Base-by-base conservation (phyloP, 2,329 filamentous ascomycete genomes). In the Exophiala sp. region DNA sequence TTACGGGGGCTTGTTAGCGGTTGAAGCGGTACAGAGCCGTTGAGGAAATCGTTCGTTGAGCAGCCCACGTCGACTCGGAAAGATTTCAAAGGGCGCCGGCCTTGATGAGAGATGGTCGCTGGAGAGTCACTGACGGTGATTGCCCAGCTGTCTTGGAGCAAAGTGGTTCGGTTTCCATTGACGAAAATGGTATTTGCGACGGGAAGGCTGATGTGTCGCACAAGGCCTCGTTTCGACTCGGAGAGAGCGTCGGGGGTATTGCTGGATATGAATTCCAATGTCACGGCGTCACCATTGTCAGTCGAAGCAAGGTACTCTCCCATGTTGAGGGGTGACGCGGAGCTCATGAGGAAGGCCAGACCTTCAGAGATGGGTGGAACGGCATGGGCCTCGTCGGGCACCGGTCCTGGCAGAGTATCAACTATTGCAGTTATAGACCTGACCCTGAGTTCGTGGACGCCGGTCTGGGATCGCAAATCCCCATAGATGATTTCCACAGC, bases 111-210 rank as follows among this genome's bases (percentile, higher is more conserved):
- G 32, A 50, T 22, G 24, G 27, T 2, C 11, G 38, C n/a, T 6
- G 14, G 22, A 29, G 38, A 30, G 18, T 38, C 32, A 16, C 9
- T 4, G 19, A 38, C 5, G 6, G 18, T 38, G 16, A 49, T 14
- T 5, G 19, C 29, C 58, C 58, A 60, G n/a, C 11, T 21, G 21
- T 55, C 43, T n/a, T 51, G 19, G 23, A 58, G 29, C 38, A 60
- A 48, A 8, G 59, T 61, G 18, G 47, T 19, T n/a, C 38, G 39
- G 10, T 32, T 35, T 14, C 56, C 59, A 39, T 61, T 61, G 18
- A 61, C 45, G 23, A 61, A 61, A 14, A 61, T 29, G 5, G 59
- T 61, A 29, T 60, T 61, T 11, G 59, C 59, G 11, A 58, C 44
- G 1, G 56, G 56, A 9, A 55, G 46, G 10, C 19, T 49, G 14